Conservation (phyloP, 768 basidiomycete genomes). For the Galerina marginata region DNA sequence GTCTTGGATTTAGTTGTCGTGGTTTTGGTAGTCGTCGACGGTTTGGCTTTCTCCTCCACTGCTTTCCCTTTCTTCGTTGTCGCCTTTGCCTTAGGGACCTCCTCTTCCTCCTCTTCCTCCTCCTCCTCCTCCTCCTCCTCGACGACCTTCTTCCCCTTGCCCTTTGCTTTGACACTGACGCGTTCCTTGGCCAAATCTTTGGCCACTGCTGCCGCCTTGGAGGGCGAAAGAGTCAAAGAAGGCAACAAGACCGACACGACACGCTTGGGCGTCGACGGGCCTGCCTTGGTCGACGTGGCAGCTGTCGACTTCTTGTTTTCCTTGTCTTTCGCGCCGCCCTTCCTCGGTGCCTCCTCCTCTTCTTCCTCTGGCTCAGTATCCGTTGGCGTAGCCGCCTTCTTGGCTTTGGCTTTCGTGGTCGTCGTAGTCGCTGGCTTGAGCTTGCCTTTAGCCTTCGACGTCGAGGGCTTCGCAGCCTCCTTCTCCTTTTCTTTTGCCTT, state of each 20-base stretch:
- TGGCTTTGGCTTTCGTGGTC: constrained; percentile 10
- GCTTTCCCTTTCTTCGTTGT: background rate
- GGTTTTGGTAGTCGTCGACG: background rate
- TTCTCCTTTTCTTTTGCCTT: constrained; percentile 11
- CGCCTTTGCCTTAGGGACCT: background rate
- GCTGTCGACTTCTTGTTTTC: background rate
- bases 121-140: constrained; percentile 7
- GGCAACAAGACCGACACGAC: constrained; percentile 21
- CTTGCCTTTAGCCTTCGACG: background rate
- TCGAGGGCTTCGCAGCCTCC: background rate
- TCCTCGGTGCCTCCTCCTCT: constrained; percentile 4
- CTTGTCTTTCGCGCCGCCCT: constrained; percentile 9
- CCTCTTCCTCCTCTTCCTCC: background rate
- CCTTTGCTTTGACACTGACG: constrained; percentile 4
- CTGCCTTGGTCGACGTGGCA: background rate
- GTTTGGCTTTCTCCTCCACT: constrained; percentile 9
- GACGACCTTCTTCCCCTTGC: background rate
- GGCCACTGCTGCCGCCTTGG: constrained; percentile 3
- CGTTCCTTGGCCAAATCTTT: background rate
- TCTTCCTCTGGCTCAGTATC: constrained; percentile 18
- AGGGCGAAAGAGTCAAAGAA: constrained; percentile 11
- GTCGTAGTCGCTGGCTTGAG: background rate
- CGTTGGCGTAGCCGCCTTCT: constrained; percentile 9
- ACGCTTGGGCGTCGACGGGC: constrained; percentile 12
- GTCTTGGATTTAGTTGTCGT: constrained; percentile 3